Percentiles rank a stretch among this genome's conserved stretches.
phyloP scores from a whole-genome alignment of 2,329 filamentous ascomycete genomes.

The Epichloe coenophiala region DNA sequence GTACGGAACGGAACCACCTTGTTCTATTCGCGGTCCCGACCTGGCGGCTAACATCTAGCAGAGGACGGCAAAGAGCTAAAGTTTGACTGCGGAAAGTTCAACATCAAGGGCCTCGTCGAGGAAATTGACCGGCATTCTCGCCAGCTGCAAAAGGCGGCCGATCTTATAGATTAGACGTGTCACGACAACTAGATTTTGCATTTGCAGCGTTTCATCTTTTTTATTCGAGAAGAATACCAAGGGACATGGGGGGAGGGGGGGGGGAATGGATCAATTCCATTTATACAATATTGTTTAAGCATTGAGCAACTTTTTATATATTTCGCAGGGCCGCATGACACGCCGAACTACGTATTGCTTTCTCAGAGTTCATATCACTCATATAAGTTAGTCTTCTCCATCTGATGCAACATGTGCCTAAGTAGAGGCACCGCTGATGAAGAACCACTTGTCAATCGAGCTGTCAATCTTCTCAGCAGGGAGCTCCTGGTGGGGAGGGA shows the following conservation, averaged over 20 bases:
- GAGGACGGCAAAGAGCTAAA: slow-evolving; percentile 89
- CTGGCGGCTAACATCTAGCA: slow-evolving; percentile 24
- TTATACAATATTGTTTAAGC: slow-evolving; percentile 7
- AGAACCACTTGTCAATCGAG: slow-evolving; percentile 99
- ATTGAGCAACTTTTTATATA: slow-evolving; percentile 16
- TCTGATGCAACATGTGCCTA: slow-evolving; percentile 27
- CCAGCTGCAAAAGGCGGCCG: slow-evolving; percentile 66
- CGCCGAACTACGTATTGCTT: slow-evolving; percentile 6
- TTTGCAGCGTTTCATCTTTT: slow-evolving; percentile 18
- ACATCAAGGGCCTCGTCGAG: slow-evolving; percentile 74
- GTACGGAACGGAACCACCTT: slow-evolving; percentile 39
- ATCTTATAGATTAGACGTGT: slow-evolving; percentile 41
- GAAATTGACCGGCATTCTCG: slow-evolving; percentile 87
- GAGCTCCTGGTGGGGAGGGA: slow-evolving; percentile 70
- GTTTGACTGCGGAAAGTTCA: slow-evolving; percentile 66
- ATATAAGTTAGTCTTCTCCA: neutral
- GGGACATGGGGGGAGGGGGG: neutral
- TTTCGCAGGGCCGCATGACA: slow-evolving; percentile 7
- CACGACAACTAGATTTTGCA: slow-evolving; percentile 14
- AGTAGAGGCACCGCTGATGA: slow-evolving; percentile 91
- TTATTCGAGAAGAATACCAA: neutral
- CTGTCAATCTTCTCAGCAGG: slow-evolving; percentile 79
- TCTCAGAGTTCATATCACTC: slow-evolving; percentile 4
- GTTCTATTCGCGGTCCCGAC: neutral
- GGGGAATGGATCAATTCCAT: slow-evolving; percentile 7